A percentile compares a stretch with the other conserved stretches of the same genome.
Conservation (phyloP, 1,284 basidiomycete genomes). For the Taiwanofungus camphoratus region DNA sequence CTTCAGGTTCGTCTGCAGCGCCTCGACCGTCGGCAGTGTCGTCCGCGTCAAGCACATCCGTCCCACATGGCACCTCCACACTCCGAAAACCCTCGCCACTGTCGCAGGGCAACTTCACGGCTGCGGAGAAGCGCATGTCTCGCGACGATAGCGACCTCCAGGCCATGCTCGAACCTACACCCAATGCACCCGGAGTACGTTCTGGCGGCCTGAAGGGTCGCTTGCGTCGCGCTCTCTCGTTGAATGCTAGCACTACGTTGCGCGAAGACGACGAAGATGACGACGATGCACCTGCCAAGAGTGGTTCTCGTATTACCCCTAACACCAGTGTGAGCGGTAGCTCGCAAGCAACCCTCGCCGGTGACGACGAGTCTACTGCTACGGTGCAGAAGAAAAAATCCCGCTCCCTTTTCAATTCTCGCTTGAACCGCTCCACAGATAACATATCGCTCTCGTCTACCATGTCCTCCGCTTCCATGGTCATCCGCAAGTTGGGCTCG, state of each 20-base stretch:
- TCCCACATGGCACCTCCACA: slow-evolving; percentile 27
- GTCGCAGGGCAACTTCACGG: slow-evolving; percentile 63
- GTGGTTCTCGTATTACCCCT: slow-evolving; percentile 14
- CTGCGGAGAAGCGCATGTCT: slow-evolving; percentile 69
- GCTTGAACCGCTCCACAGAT: slow-evolving; percentile 90
- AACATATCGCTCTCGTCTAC: slow-evolving; percentile 98
- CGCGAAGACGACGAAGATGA: slow-evolving; percentile 56
- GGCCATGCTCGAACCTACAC: slow-evolving; percentile 44
- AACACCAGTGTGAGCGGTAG: slow-evolving; percentile 18
- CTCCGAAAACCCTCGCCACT: slow-evolving; percentile 71
- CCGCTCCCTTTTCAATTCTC: slow-evolving; percentile 82
- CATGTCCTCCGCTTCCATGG: slow-evolving; percentile 92
- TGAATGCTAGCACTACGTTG: slow-evolving; percentile 53
- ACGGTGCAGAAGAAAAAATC: slow-evolving; percentile 60
- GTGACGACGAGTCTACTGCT: slow-evolving; percentile 39
- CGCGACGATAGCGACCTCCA: slow-evolving; percentile 71
- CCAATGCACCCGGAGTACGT: slow-evolving; percentile 39
- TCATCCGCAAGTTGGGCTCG: slow-evolving; percentile 95
- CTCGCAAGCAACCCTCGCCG: slow-evolving; percentile 25
- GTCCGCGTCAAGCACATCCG: slow-evolving; percentile 30
- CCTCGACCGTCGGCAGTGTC: slow-evolving; percentile 25
- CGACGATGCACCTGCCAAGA: slow-evolving; percentile 21
- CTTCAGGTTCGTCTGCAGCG: slow-evolving; percentile 30
- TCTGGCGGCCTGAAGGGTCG: slow-evolving; percentile 72
- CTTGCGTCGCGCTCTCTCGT: slow-evolving; percentile 67